Conservation (phyloP, 2,329 filamentous ascomycete genomes). For the Ilyonectria mors-panacis region DNA sequence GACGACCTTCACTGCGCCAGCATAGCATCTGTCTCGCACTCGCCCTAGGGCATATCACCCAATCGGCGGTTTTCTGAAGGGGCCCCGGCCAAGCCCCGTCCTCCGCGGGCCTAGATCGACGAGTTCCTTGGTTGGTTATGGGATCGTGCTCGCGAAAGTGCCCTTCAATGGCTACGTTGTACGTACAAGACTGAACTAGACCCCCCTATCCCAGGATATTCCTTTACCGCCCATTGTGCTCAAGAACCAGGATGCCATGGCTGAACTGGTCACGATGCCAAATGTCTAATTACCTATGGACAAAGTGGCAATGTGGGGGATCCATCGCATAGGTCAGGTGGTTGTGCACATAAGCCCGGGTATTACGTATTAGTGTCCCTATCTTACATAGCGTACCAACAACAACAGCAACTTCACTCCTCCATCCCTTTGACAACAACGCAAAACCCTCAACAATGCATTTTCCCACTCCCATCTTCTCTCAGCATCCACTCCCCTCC, state of each 20-base stretch:
- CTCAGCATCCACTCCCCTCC: conserved; percentile 2
- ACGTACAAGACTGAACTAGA: background rate
- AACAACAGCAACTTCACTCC: conserved; percentile 13
- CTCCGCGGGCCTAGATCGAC: conserved; percentile 8
- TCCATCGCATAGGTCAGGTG: conserved; percentile 46
- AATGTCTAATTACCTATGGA: conserved; percentile 48
- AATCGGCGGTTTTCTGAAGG: conserved; percentile 38
- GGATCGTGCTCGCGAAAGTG: conserved; percentile 13
- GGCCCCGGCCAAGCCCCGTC: conserved; percentile 20
- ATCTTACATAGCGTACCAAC: conserved; percentile 24
- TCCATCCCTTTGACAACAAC: conserved; percentile 3
- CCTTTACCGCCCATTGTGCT: conserved; percentile 12
- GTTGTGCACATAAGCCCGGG: conserved; percentile 39
- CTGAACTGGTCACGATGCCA: conserved; percentile 46
- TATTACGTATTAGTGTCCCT: conserved; percentile 47
- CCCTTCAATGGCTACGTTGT: conserved; percentile 5
- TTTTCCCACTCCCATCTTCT: background rate
- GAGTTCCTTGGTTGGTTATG: background rate
- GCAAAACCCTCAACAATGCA: conserved; percentile 20
- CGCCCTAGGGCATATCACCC: conserved; percentile 32
- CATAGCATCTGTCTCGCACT: conserved; percentile 14
- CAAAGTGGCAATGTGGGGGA: conserved; percentile 35
- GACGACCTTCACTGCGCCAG: conserved; percentile 28
- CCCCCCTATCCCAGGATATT: background rate
- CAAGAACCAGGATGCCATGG: conserved; percentile 22